Base-by-base conservation (phyloP, 352 stramenopile genomes). In the Blastocystis sp. region DNA sequence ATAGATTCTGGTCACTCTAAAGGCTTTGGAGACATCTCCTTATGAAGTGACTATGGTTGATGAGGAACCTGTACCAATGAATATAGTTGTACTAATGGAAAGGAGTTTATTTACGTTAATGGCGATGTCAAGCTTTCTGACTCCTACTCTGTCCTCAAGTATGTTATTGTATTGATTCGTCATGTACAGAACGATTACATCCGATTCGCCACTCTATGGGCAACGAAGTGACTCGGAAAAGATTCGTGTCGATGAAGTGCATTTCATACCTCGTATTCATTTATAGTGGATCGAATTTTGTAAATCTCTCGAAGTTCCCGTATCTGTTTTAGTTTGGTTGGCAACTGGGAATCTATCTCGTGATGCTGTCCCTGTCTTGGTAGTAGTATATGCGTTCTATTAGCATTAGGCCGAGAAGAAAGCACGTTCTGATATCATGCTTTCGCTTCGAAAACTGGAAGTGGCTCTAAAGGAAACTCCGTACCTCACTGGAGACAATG, bases 1-100 rank as follows among this genome's bases (percentile, higher is more conserved):
- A 37, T 77, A 87, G 77, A 87, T 87, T 69, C 54, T 74, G 14
- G 77, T 87, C 21, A 78, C 65, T 7, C 65, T 87, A 42, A 87
- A 87, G 29, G 77, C 77, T 1, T 42, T 87, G 12, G 56, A 56
- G 59, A 32, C 21, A 9, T 29, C 12, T n/a, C 12, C 19, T 12
- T 24, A 32, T 56, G n/a, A 63, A 19, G 56, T 87, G 19, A 74
- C 21, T 21, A 35, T 21, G 19, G 77, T 87, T 14, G 77, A 87
- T 42, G 56, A 29, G 29, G 59, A 87, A n/a, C 77, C 77, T 2
- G 77, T 87, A 66, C 14, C 4, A 19, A 27, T 32, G 1, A 58
- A 19, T 19, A 37, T 1, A 1, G 24, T 1, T 14, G 2, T 24
- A 6, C 29, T 16, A 35, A 56, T 46, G 54, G 2, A 24, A 61